phyloP scores from a whole-genome alignment of 768 basidiomycete species.

The Hypsizygus marmoreus region DNA sequence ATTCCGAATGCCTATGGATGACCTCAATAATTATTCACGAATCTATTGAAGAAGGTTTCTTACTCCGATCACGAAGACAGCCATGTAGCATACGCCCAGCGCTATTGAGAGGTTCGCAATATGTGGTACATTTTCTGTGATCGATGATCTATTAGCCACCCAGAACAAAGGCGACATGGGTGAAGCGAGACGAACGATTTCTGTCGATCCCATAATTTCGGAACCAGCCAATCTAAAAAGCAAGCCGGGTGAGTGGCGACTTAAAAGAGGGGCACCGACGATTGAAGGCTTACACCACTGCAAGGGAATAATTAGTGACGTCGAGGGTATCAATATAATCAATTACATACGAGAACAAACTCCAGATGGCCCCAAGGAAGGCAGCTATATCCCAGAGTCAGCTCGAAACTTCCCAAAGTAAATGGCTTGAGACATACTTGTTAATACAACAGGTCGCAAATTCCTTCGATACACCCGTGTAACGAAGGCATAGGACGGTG shows the following conservation, averaged over 20 bases:
- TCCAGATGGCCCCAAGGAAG: constrained; percentile 56
- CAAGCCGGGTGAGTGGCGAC: background rate
- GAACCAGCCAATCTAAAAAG: constrained; percentile 60
- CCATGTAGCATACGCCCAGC: constrained; percentile 60
- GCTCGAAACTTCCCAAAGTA: background rate
- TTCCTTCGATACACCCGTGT: constrained; percentile 56
- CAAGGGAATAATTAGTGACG: constrained; percentile 1
- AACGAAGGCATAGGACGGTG: constrained; percentile 63
- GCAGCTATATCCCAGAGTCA: constrained; percentile 32
- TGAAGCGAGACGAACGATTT: constrained; percentile 40
- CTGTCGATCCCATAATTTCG: constrained; percentile 50
- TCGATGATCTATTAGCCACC: background rate
- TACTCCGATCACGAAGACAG: constrained; percentile 51
- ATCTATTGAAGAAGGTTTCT: background rate
- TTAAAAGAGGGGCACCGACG: background rate
- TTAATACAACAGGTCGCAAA: constrained; percentile 62
- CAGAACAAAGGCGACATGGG: background rate
- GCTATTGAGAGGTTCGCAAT: constrained; percentile 59
- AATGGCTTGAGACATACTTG: constrained; percentile 26
- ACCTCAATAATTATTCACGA: background rate
- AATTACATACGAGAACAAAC: constrained; percentile 59
- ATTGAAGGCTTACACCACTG: constrained; percentile 32
- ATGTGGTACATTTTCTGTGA: constrained; percentile 40
- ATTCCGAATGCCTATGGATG: constrained; percentile 48
- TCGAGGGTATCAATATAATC: background rate